Conservation (phyloP, 441 rosid species). For the Melastoma candidum region DNA sequence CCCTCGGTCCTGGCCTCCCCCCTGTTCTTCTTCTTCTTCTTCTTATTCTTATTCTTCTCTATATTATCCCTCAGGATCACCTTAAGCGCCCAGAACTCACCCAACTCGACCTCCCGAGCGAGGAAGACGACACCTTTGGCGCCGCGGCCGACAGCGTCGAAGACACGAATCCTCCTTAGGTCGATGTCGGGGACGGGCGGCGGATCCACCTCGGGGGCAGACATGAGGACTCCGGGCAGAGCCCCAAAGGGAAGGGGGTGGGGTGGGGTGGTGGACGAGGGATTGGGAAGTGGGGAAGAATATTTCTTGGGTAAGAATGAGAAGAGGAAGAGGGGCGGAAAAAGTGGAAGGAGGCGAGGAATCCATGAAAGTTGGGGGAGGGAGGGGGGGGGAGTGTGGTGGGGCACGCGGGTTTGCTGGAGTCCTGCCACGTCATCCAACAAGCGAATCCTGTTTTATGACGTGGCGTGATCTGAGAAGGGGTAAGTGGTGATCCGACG, state of each 20-base stretch:
- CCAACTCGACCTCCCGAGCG: conserved; percentile 22
- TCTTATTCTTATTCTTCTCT: conserved; percentile 16
- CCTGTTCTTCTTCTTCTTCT: conserved; percentile 16
- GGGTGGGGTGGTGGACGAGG: no score
- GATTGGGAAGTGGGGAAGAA: no score
- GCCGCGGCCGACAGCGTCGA: conserved; percentile 61
- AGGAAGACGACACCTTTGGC: conserved; percentile 80
- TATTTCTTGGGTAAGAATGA: neutral
- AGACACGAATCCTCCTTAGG: conserved; percentile 27
- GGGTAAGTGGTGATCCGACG: no score
- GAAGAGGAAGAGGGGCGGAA: neutral
- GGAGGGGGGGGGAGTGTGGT: neutral
- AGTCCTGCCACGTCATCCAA: no score
- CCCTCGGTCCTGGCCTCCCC: neutral
- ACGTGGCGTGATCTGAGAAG: no score
- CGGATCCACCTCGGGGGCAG: no score
- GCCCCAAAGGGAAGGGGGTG: no score
- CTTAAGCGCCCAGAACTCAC: conserved; percentile 50
- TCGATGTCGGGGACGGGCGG: conserved; percentile 23
- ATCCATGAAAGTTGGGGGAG: neutral
- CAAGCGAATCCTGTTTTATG: no score
- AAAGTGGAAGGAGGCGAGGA: neutral
- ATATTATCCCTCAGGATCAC: conserved; percentile 46
- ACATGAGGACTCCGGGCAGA: no score
- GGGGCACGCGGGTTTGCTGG: no score